Evolutionary conservation across 257 asterid genomes (phyloP).

Genomic region (Solanum etuberosum): DNA sequence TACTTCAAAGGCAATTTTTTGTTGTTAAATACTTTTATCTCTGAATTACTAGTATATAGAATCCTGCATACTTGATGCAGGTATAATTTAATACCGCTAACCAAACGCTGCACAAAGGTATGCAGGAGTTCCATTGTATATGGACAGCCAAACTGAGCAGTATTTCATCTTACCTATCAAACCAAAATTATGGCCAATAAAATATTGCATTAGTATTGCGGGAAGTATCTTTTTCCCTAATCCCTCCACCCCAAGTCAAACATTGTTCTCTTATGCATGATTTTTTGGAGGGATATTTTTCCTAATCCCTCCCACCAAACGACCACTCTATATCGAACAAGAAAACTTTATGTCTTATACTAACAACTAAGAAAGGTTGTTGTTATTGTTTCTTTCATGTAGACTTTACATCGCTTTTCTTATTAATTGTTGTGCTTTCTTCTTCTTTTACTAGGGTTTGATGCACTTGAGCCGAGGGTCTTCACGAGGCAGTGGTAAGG

Average conservation of each 20-base stretch:
- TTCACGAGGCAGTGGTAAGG: too few species aligned
- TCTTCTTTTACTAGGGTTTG: neutral
- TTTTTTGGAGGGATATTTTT: neutral
- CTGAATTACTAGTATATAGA: neutral
- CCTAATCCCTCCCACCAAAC: neutral
- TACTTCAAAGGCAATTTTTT: neutral
- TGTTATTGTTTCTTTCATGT: neutral
- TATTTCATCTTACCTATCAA: neutral
- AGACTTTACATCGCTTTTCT: neutral
- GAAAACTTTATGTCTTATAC: neutral
- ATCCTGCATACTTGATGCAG: neutral
- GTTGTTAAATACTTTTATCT: neutral
- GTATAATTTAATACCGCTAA: neutral
- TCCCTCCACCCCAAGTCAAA: neutral
- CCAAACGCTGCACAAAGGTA: neutral
- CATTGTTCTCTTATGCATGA: neutral
- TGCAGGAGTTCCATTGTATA: neutral
- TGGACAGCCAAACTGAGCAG: neutral
- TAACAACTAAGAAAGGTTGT: neutral
- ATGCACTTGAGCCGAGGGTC: neutral
- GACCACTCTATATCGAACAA: neutral
- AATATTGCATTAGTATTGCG: neutral
- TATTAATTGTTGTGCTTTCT: neutral
- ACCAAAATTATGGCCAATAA: neutral
- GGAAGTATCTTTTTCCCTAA: neutral